Percentiles rank a stretch among this genome's conserved stretches.
Conservation (phyloP, 176 grass and related monocot species). For the Saccharum officinarum region DNA sequence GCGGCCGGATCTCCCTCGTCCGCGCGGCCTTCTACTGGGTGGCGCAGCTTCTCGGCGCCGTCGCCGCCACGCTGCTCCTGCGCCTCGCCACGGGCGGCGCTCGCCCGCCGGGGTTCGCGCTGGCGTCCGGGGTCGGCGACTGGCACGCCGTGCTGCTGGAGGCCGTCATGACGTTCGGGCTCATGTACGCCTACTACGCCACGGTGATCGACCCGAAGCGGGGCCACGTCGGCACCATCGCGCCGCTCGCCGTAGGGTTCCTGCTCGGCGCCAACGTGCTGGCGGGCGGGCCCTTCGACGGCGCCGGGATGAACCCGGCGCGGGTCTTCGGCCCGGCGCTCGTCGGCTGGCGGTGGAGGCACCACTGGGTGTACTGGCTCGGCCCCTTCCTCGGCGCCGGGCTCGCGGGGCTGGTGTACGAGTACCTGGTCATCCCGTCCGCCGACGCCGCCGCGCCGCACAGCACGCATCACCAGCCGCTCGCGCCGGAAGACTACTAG, state of each 20-base stretch:
- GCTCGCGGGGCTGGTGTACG: conserved; percentile 66
- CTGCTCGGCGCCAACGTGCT: conserved; percentile 88
- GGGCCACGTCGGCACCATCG: conserved; percentile 68
- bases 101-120: conserved; percentile 63
- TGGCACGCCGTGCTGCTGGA: conserved; percentile 89
- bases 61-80: conserved; percentile 67
- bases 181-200: conserved; percentile 87
- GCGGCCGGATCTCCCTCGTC: conserved; percentile 69
- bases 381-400: conserved; percentile 78
- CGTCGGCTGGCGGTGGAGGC: conserved; percentile 80
- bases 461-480: conserved; percentile 70
- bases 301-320: conserved; percentile 90
- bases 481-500: conserved; percentile 93
- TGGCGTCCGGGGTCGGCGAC: conserved; percentile 72
- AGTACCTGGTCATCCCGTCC: conserved; percentile 73
- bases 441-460: conserved; percentile 39
- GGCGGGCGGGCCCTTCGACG: conserved; percentile 75
- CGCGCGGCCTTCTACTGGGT: conserved; percentile 74
- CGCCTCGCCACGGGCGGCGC: conserved; percentile 71
- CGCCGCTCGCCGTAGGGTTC: conserved; percentile 79
- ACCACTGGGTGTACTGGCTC: conserved; percentile 96
- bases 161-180: conserved; percentile 79
- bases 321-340: conserved; percentile 79
- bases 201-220: conserved; percentile 85
- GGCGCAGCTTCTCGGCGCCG: conserved; percentile 78